Base-by-base conservation (phyloP, 805 yeast species). In the Metschnikowia continentalis region DNA sequence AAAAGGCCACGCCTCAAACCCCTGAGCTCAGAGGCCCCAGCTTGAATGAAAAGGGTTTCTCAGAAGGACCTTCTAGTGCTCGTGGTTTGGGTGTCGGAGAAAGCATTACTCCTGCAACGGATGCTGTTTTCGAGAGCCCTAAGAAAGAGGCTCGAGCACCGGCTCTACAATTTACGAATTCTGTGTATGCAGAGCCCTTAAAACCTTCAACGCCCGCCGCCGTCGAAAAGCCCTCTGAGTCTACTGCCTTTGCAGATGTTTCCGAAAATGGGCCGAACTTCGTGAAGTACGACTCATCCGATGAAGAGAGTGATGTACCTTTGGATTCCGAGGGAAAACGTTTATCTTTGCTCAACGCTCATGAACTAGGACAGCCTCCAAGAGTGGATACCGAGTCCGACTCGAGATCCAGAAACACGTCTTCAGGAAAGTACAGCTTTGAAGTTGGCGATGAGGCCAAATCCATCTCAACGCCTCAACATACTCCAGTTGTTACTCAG, bases 401-500 rank as follows among this genome's bases (percentile, higher is more conserved):
- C 22, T 17, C 46, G 35, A 56, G 52, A 15, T 54, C 59, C 4
- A 47, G 60, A 38, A 54, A 54, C 32, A 52, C 57, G 8, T 56
- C 59, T 32, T 51, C 54, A 4, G 53, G 65, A 37, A 67, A 61
- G 50, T 71, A 70, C 57, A 71, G 76, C 51, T 72, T 72, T 54
- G 77, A 71, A 54, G 63, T 67, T 33, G 77, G 76, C 35, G 77
- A 72, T 46, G 77, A 72, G 40, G 57, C 61, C 35, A 60, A 60
- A 20, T 62, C 70, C 17, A 61, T 71, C 20, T 56, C 62, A 4
- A 62, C 72, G 2, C 73, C 75, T 2, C 54, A 49, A 23, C 54
- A 52, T 11, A 56, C 59, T 1, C 60, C 61, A 1, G 33, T 23
- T 14, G 41, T 36, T 10, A 51, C 46, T 3, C 42, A 39, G 10